Percentiles rank a stretch among this genome's conserved stretches.
These are phyloP conservation scores for Trametes cinnabarina DNA, from an alignment of 768 basidiomycete genomes.

Conservation along the genomic window DNA sequence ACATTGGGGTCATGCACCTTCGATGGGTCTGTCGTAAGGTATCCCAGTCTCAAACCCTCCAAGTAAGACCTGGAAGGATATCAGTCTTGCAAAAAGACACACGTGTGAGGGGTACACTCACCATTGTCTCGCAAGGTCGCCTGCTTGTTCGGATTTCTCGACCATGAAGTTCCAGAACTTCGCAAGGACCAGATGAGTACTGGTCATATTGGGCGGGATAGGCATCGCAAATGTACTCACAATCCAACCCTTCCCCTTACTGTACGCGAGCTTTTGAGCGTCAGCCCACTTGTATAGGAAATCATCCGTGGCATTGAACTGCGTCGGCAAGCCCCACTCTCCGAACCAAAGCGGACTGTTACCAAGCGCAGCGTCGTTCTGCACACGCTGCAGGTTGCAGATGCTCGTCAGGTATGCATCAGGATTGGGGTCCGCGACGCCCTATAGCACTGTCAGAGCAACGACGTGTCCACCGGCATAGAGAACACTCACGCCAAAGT, in stretches of 20 bases:
- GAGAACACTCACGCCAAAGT: constrained; percentile 53
- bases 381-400: constrained; percentile 66
- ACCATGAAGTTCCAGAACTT: constrained; percentile 77
- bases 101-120: constrained; percentile 29
- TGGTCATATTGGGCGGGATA: not conserved
- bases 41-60: constrained; percentile 56
- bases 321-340: constrained; percentile 63
- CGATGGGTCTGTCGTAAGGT: constrained; percentile 63
- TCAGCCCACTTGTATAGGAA: constrained; percentile 72
- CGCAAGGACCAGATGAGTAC: not conserved
- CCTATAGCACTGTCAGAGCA: constrained; percentile 38
- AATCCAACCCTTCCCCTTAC: constrained; percentile 62
- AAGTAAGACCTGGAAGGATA: constrained; percentile 60
- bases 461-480: too few relatives aligned
- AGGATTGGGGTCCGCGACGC: constrained; percentile 64
- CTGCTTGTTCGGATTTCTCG: constrained; percentile 52
- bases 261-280: constrained; percentile 67
- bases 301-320: constrained; percentile 58
- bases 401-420: constrained; percentile 63
- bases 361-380: constrained; percentile 42
- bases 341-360: constrained; percentile 53
- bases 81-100: too few relatives aligned
- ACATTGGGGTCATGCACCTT: constrained; percentile 54
- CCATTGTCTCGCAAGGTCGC: constrained; percentile 62
- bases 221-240: constrained; percentile 37